These are phyloP conservation scores for Solanum microdontum DNA, from an alignment of 257 asterid genomes.

Conservation along the genomic window DNA sequence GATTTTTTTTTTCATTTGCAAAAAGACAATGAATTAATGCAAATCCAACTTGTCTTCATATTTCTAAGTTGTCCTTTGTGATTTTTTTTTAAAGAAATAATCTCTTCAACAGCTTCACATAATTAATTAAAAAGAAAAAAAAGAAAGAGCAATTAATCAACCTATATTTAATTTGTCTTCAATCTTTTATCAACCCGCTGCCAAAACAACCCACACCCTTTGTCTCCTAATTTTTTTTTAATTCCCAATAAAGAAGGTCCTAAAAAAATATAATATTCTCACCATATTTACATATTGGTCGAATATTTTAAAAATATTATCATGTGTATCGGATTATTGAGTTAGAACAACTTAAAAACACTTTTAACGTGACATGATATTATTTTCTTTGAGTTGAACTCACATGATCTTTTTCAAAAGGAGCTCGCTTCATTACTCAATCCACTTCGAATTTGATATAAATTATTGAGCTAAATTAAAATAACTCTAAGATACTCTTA, in stretches of 20 bases:
- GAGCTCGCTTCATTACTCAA: neutral
- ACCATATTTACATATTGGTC: neutral
- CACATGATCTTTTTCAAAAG: neutral
- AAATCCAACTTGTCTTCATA: neutral
- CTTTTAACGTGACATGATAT: neutral
- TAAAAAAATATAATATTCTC: neutral
- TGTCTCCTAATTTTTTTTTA: neutral
- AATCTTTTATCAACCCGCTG: constrained; percentile 6
- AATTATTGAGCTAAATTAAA: neutral
- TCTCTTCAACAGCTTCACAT: constrained; percentile 14
- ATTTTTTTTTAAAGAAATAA: neutral
- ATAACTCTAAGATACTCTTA: neutral
- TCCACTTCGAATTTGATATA: neutral
- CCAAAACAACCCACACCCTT: neutral
- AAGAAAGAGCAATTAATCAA: neutral
- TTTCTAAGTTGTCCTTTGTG: constrained; percentile 7
- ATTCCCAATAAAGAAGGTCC: neutral
- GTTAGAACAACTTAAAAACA: neutral
- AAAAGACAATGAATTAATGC: neutral
- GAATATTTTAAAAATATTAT: neutral
- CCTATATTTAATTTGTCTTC: constrained; percentile 11
- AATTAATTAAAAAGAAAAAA: neutral
- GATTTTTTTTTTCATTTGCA: neutral
- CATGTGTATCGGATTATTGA: neutral
- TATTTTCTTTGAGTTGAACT: neutral